Evolutionary conservation across 768 basidiomycete genomes (phyloP), one percentile per base, ranked within the genome.

Genomic region (Tulasnella sp.): DNA sequence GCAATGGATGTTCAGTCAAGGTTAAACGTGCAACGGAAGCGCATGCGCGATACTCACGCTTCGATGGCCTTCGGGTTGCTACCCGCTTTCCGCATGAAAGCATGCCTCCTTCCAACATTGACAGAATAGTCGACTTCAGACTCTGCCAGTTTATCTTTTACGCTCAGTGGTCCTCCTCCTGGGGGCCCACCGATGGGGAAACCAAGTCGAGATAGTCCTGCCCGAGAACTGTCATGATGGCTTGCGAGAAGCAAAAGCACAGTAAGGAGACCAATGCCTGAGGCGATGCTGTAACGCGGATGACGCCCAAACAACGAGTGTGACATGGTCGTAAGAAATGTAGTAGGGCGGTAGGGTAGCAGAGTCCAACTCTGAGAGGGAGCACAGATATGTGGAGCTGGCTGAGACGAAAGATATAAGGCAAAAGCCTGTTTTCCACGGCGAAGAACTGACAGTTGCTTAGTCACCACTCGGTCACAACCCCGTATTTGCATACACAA

Each of bases 261-360:
- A 32, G 45, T 59, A 24, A 59, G 44, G 30, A 59, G 41, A 32
- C 58, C 58, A 32, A 51, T 15, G 17, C 30, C 58, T 5, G 30
- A 49, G 30, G 58, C 58, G 27, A 59, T 51, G 48, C 29, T 32
- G 58, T 59, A 59, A 27, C 58, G 27, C 21, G 58, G 58, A 34
- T 59, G 58, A 13, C 45, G 47, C 9, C 34, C 44, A 45, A 23
- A 34, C 13, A 56, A 41, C 26, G 52, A 43, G 10, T 41, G 3
- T 15, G 42, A 27, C 55, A 56, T 56, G 27, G 27, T 5, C 8
- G 19, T 56, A 27, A 56, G 34, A 5, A 38, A 38, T 38, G 5
- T 15, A 38, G n/a, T n/a, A n/a, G n/a, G n/a, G n/a, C n/a, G n/a
- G n/a, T n/a, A n/a, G n/a, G n/a, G n/a, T n/a, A n/a, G n/a, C n/a